Evolutionary conservation across 805 yeast genomes (phyloP).

Genomic region (Yarrowia keelungensis): DNA sequence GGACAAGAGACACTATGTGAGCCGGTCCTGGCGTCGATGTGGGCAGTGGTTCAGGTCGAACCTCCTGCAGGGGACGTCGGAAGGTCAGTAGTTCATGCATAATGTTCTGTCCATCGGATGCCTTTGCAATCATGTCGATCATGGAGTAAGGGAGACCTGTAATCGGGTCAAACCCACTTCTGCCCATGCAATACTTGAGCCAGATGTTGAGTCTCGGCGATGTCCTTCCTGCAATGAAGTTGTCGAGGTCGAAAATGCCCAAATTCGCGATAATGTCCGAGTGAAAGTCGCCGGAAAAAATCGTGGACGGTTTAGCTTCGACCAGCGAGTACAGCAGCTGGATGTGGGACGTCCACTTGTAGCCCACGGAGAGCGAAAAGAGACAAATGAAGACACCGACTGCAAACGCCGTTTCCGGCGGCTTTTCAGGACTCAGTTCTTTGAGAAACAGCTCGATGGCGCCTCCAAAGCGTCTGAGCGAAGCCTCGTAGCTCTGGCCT

Average conservation of each 20-base stretch:
- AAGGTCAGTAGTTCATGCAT: slow-evolving; percentile 21
- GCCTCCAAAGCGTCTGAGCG: slow-evolving; percentile 27
- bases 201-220: slow-evolving; percentile 38
- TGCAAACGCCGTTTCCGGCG: slow-evolving; percentile 36
- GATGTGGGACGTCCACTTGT: slow-evolving; percentile 36
- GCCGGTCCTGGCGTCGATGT: slow-evolving; percentile 15
- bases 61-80: slow-evolving; percentile 23
- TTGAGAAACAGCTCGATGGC: slow-evolving; percentile 31
- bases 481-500: slow-evolving; percentile 30
- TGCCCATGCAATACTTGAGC: slow-evolving; percentile 35
- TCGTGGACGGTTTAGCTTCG: slow-evolving; percentile 23
- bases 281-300: slow-evolving; percentile 19
- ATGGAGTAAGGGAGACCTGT: slow-evolving; percentile 30
- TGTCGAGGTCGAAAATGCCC: slow-evolving; percentile 32
- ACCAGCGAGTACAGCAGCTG: slow-evolving; percentile 29
- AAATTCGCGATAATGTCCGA: slow-evolving; percentile 31
- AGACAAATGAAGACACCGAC: slow-evolving; percentile 36
- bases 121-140: slow-evolving; percentile 29
- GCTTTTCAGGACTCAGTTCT: slow-evolving; percentile 27
- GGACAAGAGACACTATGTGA: neutral
- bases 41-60: slow-evolving; percentile 3
- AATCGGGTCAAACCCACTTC: slow-evolving; percentile 23
- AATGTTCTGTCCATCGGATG: slow-evolving; percentile 24
- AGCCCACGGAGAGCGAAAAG: slow-evolving; percentile 33
- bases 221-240: slow-evolving; percentile 25